Conservation (phyloP, 2,329 filamentous ascomycete genomes). For the Ophiostoma ulmi region DNA sequence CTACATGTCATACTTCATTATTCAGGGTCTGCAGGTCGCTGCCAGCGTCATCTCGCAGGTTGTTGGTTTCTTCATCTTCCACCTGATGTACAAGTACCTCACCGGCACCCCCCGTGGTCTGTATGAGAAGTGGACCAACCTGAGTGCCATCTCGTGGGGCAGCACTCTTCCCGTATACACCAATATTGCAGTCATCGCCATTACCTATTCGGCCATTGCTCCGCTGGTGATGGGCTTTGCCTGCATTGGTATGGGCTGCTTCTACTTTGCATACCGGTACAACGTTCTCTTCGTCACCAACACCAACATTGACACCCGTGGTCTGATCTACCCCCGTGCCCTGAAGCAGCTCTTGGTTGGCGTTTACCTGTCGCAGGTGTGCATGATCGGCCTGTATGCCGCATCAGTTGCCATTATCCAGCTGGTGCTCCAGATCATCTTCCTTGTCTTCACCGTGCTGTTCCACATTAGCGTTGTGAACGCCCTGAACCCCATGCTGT, state of each 20-base stretch:
- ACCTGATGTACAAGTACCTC: conserved; percentile 66
- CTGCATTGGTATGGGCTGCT: conserved; percentile 67
- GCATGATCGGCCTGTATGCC: conserved; percentile 75
- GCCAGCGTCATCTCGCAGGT: conserved; percentile 67
- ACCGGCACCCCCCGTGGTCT: conserved; percentile 74
- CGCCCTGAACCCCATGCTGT: conserved; percentile 70
- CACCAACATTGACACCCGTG: conserved; percentile 78
- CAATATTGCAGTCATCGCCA: conserved; percentile 71
- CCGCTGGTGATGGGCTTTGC: conserved; percentile 82
- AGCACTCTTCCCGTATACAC: conserved; percentile 76
- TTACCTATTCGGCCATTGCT: conserved; percentile 79
- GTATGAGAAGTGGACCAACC: conserved; percentile 69
- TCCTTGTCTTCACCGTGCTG: conserved; percentile 68
- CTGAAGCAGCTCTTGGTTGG: conserved; percentile 82
- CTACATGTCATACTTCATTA: conserved; percentile 90
- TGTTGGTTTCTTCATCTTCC: conserved; percentile 66
- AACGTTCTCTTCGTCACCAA: conserved; percentile 80
- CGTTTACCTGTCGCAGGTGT: conserved; percentile 73
- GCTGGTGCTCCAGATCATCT: conserved; percentile 66
- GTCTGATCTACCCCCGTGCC: conserved; percentile 83
- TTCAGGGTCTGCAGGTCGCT: conserved; percentile 80
- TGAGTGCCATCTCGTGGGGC: conserved; percentile 76
- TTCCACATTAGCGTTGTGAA: conserved; percentile 69
- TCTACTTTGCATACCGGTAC: conserved; percentile 84
- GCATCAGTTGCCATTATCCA: conserved; percentile 64